phyloP scores from a whole-genome alignment of 75 land plant species.

The Sequoia sempervirens region DNA sequence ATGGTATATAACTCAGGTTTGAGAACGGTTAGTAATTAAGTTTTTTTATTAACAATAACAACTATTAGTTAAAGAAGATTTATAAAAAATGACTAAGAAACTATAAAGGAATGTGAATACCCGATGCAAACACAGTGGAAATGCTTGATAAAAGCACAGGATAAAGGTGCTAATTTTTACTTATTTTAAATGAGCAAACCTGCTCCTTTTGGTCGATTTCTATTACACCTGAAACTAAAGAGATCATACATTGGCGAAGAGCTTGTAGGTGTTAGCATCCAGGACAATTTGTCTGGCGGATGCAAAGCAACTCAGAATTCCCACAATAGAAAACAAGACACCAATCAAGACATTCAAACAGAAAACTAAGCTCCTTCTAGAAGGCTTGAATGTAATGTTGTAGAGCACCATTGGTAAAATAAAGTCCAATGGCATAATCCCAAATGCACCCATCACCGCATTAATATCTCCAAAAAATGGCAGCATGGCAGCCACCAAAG shows the following conservation, averaged over 20 bases:
- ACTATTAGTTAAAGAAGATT: too few species aligned
- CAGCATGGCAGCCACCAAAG: conserved; percentile 68
- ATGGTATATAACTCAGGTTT: too few species aligned
- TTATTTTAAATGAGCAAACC: too few species aligned
- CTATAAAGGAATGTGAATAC: too few species aligned
- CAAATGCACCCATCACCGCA: conserved; percentile 69
- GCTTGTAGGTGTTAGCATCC: conserved; percentile 56
- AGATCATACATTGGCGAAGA: conserved; percentile 51
- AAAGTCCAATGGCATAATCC: conserved; percentile 75
- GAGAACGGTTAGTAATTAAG: too few species aligned
- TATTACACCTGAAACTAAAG: neutral
- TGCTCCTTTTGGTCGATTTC: too few species aligned
- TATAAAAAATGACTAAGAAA: too few species aligned
- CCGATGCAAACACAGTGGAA: too few species aligned
- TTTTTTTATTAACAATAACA: too few species aligned
- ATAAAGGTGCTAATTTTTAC: too few species aligned
- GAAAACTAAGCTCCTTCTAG: conserved; percentile 27
- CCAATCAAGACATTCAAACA: conserved; percentile 44
- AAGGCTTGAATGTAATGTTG: conserved; percentile 55
- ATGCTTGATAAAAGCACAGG: too few species aligned
- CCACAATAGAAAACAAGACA: conserved; percentile 33
- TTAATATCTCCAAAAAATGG: conserved; percentile 90
- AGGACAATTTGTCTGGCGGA: conserved; percentile 56
- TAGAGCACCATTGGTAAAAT: conserved; percentile 56
- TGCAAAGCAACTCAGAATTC: conserved; percentile 42